Evolutionary conservation across 139 green algal species (phyloP).

Genomic region (Chlorella sp.): DNA sequence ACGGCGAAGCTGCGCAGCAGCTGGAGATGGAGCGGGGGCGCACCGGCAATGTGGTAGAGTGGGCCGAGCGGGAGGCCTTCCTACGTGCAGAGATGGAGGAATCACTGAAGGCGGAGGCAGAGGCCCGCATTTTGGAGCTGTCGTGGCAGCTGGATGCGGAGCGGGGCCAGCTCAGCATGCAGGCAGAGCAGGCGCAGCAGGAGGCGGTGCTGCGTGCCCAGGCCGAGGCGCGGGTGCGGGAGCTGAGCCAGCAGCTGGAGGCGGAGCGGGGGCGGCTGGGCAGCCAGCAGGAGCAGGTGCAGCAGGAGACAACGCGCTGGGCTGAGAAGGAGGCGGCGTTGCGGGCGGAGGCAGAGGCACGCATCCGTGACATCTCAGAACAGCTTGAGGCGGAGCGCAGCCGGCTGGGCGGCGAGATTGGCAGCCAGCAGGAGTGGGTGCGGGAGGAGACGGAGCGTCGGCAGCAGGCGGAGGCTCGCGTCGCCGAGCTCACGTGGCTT

Average conservation of each 20-base stretch:
- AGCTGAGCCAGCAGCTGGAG: too few species aligned
- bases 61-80: background rate
- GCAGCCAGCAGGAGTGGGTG: background rate
- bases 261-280: too few species aligned
- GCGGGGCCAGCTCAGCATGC: background rate
- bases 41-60: background rate
- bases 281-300: background rate
- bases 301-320: background rate
- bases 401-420: background rate
- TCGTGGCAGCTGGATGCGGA: background rate
- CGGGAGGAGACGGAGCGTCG: background rate
- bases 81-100: background rate
- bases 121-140: background rate
- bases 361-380: background rate
- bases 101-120: too few species aligned
- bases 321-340: background rate
- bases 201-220: background rate
- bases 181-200: background rate
- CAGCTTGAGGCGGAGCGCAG: conserved; percentile 2
- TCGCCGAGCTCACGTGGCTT: too few species aligned
- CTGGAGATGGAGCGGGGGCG: background rate
- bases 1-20: background rate
- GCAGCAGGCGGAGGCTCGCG: too few species aligned
- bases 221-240: background rate
- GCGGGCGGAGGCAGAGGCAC: background rate